phyloP scores from a whole-genome alignment of 2,329 filamentous ascomycete genomes.

The Fusarium miscanthi region DNA sequence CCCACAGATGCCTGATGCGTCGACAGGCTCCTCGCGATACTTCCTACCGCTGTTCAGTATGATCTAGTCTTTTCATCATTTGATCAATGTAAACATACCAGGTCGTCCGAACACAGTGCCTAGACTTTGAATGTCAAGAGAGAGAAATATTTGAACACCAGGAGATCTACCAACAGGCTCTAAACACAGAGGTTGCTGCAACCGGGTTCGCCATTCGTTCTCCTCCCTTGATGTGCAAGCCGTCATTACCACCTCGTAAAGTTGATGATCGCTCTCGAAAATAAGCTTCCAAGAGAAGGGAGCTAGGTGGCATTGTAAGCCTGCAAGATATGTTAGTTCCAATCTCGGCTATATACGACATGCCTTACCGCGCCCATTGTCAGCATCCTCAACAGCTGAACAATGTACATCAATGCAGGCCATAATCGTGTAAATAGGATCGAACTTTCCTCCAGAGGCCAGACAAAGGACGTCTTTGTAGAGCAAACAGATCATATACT shows the following conservation, averaged over 20 bases:
- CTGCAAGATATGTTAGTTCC: slow-evolving; percentile 57
- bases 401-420: slow-evolving; percentile 77
- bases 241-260: slow-evolving; percentile 88
- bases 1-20: slow-evolving; percentile 83
- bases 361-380: slow-evolving; percentile 77
- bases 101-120: slow-evolving; percentile 80
- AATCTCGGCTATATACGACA: background rate
- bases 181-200: slow-evolving; percentile 64
- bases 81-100: slow-evolving; percentile 55
- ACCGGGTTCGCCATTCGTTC: slow-evolving; percentile 78
- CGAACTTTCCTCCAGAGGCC: slow-evolving; percentile 72
- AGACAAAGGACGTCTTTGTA: slow-evolving; percentile 85
- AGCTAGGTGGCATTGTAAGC: slow-evolving; percentile 86
- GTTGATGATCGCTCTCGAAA: slow-evolving; percentile 79
- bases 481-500: slow-evolving; percentile 87
- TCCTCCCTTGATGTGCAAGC: slow-evolving; percentile 87
- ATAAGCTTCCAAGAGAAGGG: slow-evolving; percentile 92
- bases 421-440: slow-evolving; percentile 76
- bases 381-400: slow-evolving; percentile 74
- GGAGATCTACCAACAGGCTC: slow-evolving; percentile 59
- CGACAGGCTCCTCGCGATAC: slow-evolving; percentile 75
- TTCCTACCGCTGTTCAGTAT: slow-evolving; percentile 56
- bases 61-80: background rate
- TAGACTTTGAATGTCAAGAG: slow-evolving; percentile 77
- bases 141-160: slow-evolving; percentile 70